phyloP scores from a whole-genome alignment of 805 yeast genomes.

The Saturnispora mendoncae region DNA sequence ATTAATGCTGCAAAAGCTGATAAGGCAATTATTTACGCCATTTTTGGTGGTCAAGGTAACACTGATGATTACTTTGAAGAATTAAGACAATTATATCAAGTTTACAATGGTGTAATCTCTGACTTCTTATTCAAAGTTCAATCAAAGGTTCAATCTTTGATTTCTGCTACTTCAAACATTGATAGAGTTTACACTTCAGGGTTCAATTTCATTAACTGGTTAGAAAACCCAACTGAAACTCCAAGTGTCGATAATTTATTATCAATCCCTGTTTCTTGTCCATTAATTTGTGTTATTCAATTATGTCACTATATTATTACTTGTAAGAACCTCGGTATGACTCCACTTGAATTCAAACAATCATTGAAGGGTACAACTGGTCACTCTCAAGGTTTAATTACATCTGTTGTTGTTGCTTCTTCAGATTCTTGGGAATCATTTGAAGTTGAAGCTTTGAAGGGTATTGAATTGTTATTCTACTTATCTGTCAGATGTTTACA shows the following conservation, averaged over 20 bases:
- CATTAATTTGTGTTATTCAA: conserved; percentile 94
- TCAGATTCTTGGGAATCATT: conserved; percentile 82
- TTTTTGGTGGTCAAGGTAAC: conserved; percentile 99
- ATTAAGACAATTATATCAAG: conserved; percentile 71
- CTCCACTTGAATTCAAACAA: conserved; percentile 81
- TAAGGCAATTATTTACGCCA: conserved; percentile 62
- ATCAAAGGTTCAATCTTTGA: conserved; percentile 54
- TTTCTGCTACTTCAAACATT: conserved; percentile 64
- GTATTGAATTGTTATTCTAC: conserved; percentile 80
- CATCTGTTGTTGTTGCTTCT: conserved; percentile 84
- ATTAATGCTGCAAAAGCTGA: conserved; percentile 56
- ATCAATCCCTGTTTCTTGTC: conserved; percentile 90
- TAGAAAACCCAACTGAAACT: conserved; percentile 71
- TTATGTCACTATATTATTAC: conserved; percentile 87
- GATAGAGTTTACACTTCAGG: conserved; percentile 91
- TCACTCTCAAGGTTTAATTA: conserved; percentile 85
- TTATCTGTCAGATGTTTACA: conserved; percentile 88
- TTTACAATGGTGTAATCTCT: conserved; percentile 64
- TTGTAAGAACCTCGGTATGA: conserved; percentile 70
- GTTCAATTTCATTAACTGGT: conserved; percentile 81
- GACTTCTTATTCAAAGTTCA: conserved; percentile 69
- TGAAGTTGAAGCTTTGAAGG: conserved; percentile 59
- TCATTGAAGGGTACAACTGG: conserved; percentile 72
- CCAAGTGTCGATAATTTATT: conserved; percentile 85
- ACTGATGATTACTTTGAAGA: conserved; percentile 97